Base-by-base conservation (phyloP, 208 protist genomes). In the Leishmania aethiopica region DNA sequence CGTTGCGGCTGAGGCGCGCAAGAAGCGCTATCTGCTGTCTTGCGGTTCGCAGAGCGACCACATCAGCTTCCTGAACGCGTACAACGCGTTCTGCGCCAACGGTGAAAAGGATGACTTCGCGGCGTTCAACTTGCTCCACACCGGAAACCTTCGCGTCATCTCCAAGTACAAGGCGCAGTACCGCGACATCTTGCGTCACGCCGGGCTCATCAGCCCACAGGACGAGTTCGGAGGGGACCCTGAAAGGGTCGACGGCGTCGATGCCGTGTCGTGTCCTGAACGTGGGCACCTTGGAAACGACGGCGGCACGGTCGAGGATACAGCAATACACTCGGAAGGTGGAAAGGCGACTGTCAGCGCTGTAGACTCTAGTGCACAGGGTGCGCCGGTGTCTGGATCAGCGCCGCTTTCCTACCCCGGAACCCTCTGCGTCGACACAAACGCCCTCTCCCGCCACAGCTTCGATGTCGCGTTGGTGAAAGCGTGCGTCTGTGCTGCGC, bases 161-260 rank as follows among this genome's bases (percentile, higher is more conserved):
- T 97, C 93, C 6, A 88, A 88, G 49, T 98, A 97, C 84, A 98
- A 98, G 82, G 79, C 85, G 47, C 95, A 98, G 80, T 98, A 96
- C 75, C 86, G 82, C 60, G 89, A 95, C 28, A 97, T 97, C n/a
- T 75, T 98, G 2, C 81, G 67, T 25, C 84, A 88, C 59, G 91
- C 93, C 3, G 93, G 94, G 3, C 86, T 97, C 40, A 86, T 90
- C 72, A 45, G 51, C 19, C 59, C 59, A 32, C 35, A 22, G 35
- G 62, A 72, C 45, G 37, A 57, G 77, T 47, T 53, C 0, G 73
- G n/a, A n/a, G 73, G 2, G 10, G 51, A 22, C 10, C 15, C 32
- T 28, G 73, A 25, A 42, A 35, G 22, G 5, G 25, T 17, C 19
- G 74, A 57, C 25, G 10, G 5, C 11, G 7, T 40, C 5, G 76